Evolutionary conservation across 352 stramenopile genomes (phyloP).

Genomic region (Phytophthora pluvialis): DNA sequence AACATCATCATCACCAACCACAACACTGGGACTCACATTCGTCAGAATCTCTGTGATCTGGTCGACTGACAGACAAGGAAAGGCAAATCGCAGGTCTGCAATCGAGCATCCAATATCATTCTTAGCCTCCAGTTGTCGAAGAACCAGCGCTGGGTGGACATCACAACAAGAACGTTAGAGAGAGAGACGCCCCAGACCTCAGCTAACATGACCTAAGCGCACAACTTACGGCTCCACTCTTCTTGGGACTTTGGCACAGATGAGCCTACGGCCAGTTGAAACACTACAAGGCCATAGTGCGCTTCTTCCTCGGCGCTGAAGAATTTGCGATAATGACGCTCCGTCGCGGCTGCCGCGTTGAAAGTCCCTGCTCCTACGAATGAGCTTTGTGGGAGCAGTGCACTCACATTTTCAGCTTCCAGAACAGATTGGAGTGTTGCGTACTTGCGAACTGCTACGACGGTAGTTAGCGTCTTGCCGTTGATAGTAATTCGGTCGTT

Average conservation of each 20-base stretch:
- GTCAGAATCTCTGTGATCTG: slow-evolving; percentile 62
- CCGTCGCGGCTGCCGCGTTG: slow-evolving; percentile 34
- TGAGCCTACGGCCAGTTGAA: slow-evolving; percentile 48
- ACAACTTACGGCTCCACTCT: slow-evolving; percentile 60
- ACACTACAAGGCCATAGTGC: slow-evolving; percentile 61
- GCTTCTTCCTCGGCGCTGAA: slow-evolving; percentile 66
- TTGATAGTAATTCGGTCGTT: slow-evolving; percentile 78
- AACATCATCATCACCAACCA: neutral
- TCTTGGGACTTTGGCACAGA: slow-evolving; percentile 38
- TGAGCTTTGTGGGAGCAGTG: slow-evolving; percentile 47
- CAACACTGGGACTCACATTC: slow-evolving; percentile 46
- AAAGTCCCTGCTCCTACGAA: slow-evolving; percentile 27
- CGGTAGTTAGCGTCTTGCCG: slow-evolving; percentile 43
- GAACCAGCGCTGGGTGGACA: slow-evolving; percentile 45
- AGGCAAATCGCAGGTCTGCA: slow-evolving; percentile 65
- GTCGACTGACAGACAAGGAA: slow-evolving; percentile 51
- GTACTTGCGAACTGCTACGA: slow-evolving; percentile 69
- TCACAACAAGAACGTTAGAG: slow-evolving; percentile 3
- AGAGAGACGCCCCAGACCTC: neutral
- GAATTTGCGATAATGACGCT: slow-evolving; percentile 66
- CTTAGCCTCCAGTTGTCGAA: slow-evolving; percentile 47
- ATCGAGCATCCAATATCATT: slow-evolving; percentile 45
- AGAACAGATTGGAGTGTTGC: slow-evolving; percentile 58
- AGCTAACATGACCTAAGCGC: neutral
- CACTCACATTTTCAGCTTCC: slow-evolving; percentile 54